Evolutionary conservation across 176 grass and related monocot species (phyloP).

Genomic region (Carex pumila): DNA sequence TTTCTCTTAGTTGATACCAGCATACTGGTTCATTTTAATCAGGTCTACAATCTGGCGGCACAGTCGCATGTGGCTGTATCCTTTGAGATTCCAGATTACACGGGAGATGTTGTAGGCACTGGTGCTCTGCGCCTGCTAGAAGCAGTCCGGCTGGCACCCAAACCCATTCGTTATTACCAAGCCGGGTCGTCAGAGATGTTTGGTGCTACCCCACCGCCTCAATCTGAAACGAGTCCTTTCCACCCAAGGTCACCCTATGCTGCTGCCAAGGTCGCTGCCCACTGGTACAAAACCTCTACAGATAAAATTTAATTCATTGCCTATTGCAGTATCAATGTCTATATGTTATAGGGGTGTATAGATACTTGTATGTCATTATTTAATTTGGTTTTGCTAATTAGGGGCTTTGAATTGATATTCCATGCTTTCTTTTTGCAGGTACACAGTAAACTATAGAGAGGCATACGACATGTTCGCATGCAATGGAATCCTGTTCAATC

Average conservation of each 20-base stretch:
- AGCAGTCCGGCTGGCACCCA: constrained; percentile 61
- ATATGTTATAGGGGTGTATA: background rate
- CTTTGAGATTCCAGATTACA: constrained; percentile 96
- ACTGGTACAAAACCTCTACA: constrained; percentile 46
- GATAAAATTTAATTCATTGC: background rate
- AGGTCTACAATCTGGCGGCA: constrained; percentile 94
- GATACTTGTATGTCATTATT: background rate
- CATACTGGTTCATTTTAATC: background rate
- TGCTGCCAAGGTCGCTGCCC: constrained; percentile 88
- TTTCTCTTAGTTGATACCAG: background rate
- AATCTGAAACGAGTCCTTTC: constrained; percentile 67
- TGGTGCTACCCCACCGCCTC: constrained; percentile 88
- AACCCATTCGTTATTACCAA: constrained; percentile 79
- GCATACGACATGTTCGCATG: constrained; percentile 86
- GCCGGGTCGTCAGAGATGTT: constrained; percentile 97
- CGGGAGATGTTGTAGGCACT: constrained; percentile 80
- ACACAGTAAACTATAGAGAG: constrained; percentile 99
- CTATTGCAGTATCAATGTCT: background rate
- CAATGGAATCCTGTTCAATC: constrained; percentile 99
- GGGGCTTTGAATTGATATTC: background rate
- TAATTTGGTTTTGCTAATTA: background rate
- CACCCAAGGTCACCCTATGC: constrained; percentile 91
- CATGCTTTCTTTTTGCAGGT: background rate
- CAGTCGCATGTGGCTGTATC: constrained; percentile 95
- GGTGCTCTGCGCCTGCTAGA: constrained; percentile 90